Conservation (phyloP, 805 yeast species). For the Sugiyamaella americana region DNA sequence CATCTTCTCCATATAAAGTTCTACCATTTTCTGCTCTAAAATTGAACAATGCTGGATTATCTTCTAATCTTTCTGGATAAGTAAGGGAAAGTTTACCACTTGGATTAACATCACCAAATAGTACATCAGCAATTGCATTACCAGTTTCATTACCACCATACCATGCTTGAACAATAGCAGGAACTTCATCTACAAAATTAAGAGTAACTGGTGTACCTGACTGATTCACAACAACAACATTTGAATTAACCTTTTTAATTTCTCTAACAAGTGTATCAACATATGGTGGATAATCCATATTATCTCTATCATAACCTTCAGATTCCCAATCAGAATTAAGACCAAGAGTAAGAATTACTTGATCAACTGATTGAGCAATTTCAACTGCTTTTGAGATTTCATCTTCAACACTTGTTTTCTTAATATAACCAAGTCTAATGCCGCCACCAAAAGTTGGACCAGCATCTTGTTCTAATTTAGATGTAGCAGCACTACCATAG, state of each 20-base stretch:
- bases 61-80: slow-evolving; percentile 46
- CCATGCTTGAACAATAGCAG: slow-evolving; percentile 47
- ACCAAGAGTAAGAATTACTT: slow-evolving; percentile 48
- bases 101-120: slow-evolving; percentile 57
- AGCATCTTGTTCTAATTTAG: slow-evolving; percentile 12
- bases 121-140: slow-evolving; percentile 52
- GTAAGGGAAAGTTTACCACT: slow-evolving; percentile 53
- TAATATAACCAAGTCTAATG: slow-evolving; percentile 32
- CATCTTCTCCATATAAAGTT: slow-evolving; percentile 58
- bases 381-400: slow-evolving; percentile 41
- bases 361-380: slow-evolving; percentile 46
- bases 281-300: slow-evolving; percentile 46
- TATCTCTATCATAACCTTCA: slow-evolving; percentile 51
- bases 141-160: slow-evolving; percentile 56
- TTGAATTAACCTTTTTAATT: slow-evolving; percentile 42
- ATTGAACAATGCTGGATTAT: slow-evolving; percentile 52
- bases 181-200: slow-evolving; percentile 45
- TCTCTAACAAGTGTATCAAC: slow-evolving; percentile 42
- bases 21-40: slow-evolving; percentile 47
- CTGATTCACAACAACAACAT: slow-evolving; percentile 50
- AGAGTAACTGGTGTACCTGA: slow-evolving; percentile 57
- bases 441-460: slow-evolving; percentile 33
- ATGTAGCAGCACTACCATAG: slow-evolving; percentile 47
- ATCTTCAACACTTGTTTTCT: slow-evolving; percentile 27
- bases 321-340: slow-evolving; percentile 51